Conservation (phyloP, 495 filamentous ascomycete species). For the Neurospora intermedia region DNA sequence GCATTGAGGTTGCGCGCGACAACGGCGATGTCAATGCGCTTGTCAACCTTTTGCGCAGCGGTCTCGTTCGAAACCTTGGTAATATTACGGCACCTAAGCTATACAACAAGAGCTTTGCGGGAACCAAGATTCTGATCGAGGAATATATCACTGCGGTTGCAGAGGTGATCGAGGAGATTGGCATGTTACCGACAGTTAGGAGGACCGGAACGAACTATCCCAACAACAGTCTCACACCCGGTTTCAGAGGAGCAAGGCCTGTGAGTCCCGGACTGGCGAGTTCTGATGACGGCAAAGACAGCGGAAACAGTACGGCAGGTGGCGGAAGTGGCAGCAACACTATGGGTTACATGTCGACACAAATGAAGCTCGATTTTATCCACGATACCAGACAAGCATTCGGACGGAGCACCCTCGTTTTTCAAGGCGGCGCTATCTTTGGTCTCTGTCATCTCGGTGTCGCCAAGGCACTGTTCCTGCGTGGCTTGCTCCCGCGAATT, state of each 20-base stretch:
- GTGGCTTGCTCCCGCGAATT: slow-evolving; percentile 78
- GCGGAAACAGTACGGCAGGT: neutral
- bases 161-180: slow-evolving; percentile 67
- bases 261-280: neutral
- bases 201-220: slow-evolving; percentile 2
- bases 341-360: slow-evolving; percentile 47
- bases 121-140: slow-evolving; percentile 83
- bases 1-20: slow-evolving; percentile 63
- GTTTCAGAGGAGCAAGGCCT: neutral
- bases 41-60: slow-evolving; percentile 70
- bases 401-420: slow-evolving; percentile 72
- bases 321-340: slow-evolving; percentile 1
- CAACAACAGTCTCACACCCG: neutral
- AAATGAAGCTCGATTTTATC: slow-evolving; percentile 77
- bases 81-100: slow-evolving; percentile 80
- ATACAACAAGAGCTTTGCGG: slow-evolving; percentile 76
- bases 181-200: slow-evolving; percentile 49
- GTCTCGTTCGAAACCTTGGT: slow-evolving; percentile 81
- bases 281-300: slow-evolving; percentile 4
- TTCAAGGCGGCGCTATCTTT: slow-evolving; percentile 89
- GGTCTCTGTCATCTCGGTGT: slow-evolving; percentile 87
- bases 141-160: slow-evolving; percentile 82
- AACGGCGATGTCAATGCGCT: slow-evolving; percentile 64
- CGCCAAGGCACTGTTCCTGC: slow-evolving; percentile 74
- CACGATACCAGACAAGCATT: slow-evolving; percentile 88